Evolutionary conservation across 805 yeast genomes (phyloP).

Genomic region (Isabelozyma pseudorhagii): DNA sequence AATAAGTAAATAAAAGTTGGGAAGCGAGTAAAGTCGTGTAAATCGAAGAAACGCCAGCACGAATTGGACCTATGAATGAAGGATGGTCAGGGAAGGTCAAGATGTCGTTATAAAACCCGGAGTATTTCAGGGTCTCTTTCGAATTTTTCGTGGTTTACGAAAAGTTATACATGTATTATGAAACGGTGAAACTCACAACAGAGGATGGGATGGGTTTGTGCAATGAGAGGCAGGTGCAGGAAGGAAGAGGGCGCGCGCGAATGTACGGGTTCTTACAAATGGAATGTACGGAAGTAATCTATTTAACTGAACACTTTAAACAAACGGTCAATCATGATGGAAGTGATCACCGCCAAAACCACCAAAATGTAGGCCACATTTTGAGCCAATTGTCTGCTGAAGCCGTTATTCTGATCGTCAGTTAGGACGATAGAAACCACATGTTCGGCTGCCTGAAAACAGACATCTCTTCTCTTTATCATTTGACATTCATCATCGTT

Average conservation of each 20-base stretch:
- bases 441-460: constrained; percentile 40
- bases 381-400: constrained; percentile 17
- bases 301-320: constrained; percentile 12
- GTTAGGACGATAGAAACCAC: constrained; percentile 41
- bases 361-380: constrained; percentile 21
- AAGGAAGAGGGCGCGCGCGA: neutral
- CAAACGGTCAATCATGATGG: constrained; percentile 27
- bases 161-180: neutral
- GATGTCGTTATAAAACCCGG: neutral
- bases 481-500: constrained; percentile 26
- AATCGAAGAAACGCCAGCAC: neutral
- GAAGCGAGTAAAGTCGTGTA: neutral
- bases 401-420: constrained; percentile 24
- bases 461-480: constrained; percentile 33
- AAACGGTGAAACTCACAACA: neutral
- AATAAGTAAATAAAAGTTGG: neutral
- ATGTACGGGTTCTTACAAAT: neutral
- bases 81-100: neutral
- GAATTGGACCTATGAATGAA: neutral
- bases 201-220: neutral
- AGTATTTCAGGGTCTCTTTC: neutral
- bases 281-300: neutral
- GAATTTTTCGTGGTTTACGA: too few relatives aligned
- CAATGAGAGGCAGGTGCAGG: neutral
- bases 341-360: constrained; percentile 19